Conservation (phyloP, 2,329 filamentous ascomycete species). For the Xylaria sp. region DNA sequence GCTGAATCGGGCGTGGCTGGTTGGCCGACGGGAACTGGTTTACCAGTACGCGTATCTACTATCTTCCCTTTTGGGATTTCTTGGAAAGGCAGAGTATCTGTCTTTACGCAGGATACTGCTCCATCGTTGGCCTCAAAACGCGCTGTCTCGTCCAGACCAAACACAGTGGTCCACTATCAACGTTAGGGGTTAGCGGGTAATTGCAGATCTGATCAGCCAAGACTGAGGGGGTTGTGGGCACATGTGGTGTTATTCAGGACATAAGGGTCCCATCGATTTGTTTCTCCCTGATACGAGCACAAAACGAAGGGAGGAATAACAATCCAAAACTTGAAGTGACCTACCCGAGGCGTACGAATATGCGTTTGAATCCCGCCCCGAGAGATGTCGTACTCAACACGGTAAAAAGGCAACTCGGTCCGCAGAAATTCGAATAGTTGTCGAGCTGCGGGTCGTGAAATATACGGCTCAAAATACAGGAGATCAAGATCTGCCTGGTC, state of each 20-base stretch:
- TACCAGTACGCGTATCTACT: constrained; percentile 51
- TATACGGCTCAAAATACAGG: constrained; percentile 76
- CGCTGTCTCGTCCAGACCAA: constrained; percentile 66
- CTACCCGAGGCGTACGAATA: constrained; percentile 55
- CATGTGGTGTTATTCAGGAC: no score
- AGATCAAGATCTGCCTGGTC: constrained; percentile 75
- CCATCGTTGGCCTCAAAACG: constrained; percentile 50
- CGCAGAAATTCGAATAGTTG: constrained; percentile 74
- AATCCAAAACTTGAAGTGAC: background rate
- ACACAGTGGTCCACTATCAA: constrained; percentile 59
- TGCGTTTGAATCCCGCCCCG: constrained; percentile 66
- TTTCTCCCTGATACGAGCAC: background rate
- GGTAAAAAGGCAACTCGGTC: constrained; percentile 74
- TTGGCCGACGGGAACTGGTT: constrained; percentile 54
- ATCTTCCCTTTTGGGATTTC: constrained; percentile 30
- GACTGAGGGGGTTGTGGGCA: no score
- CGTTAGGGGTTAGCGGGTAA: background rate
- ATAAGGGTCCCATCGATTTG: background rate
- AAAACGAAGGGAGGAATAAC: background rate
- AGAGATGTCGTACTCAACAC: constrained; percentile 75
- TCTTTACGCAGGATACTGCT: constrained; percentile 42
- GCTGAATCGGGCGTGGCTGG: constrained; percentile 50
- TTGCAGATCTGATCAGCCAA: background rate
- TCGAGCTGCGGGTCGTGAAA: constrained; percentile 60
- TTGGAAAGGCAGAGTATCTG: constrained; percentile 9